A percentile compares a stretch with the other conserved stretches of the same genome.
These are phyloP conservation scores for Suhomyces faveliae DNA, from an alignment of 805 yeast species.

Conservation along the genomic window DNA sequence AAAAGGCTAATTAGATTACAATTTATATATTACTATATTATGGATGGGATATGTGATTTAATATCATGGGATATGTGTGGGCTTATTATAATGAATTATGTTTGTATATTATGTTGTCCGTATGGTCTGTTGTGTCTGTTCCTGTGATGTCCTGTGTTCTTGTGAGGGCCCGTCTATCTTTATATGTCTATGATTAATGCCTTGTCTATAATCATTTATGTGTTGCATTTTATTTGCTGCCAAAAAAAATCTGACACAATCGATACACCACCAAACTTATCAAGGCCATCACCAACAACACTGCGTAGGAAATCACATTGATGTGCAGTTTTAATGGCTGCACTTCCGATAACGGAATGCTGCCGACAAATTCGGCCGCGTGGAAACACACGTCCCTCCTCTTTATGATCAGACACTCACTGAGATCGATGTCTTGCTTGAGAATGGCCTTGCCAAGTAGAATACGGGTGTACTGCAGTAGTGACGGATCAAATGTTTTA, in stretches of 20 bases:
- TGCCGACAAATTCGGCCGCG: conserved; percentile 43
- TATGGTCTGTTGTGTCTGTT: no score
- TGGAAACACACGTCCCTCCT: conserved; percentile 39
- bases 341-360: conserved; percentile 40
- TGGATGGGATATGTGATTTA: no score
- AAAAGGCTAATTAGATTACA: no score
- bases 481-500: conserved; percentile 31
- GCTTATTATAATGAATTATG: no score
- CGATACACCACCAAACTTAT: conserved; percentile 27
- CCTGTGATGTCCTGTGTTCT: no score
- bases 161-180: no score
- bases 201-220: not conserved
- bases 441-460: conserved; percentile 42
- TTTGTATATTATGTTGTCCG: no score
- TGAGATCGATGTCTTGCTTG: conserved; percentile 27
- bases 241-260: conserved; percentile 20
- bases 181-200: no score
- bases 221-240: not conserved
- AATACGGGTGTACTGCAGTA: conserved; percentile 36
- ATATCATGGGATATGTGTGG: no score
- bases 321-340: conserved; percentile 21
- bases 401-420: conserved; percentile 33
- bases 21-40: no score
- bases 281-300: conserved; percentile 24
- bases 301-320: conserved; percentile 20